Conservation (phyloP, 768 basidiomycete species). For the Lentinus tigrinus region DNA sequence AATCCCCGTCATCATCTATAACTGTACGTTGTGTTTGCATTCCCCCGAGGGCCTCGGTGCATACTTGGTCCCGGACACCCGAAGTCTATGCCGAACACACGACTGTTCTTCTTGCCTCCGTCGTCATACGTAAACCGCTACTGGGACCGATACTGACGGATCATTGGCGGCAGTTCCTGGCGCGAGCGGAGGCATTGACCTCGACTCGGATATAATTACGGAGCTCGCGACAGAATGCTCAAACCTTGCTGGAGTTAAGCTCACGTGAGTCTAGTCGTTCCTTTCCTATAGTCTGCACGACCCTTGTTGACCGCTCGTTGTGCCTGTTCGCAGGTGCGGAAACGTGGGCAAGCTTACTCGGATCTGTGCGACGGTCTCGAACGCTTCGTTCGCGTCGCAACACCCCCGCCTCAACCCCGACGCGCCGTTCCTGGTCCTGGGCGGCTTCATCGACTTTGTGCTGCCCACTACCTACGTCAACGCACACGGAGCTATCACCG, state of each 20-base stretch:
- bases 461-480: conserved; percentile 69
- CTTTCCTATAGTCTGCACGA: neutral
- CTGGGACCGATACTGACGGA: neutral
- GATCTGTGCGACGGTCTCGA: conserved; percentile 67
- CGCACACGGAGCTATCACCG: conserved; percentile 88
- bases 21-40: conserved; percentile 51
- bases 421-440: conserved; percentile 80
- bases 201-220: conserved; percentile 85
- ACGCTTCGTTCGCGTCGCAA: conserved; percentile 48
- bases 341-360: conserved; percentile 90
- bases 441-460: conserved; percentile 84
- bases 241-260: conserved; percentile 84
- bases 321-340: conserved; percentile 59
- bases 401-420: conserved; percentile 68
- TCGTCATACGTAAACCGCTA: neutral
- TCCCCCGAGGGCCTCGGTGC: neutral
- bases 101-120: neutral
- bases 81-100: neutral
- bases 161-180: conserved; percentile 65
- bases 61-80: neutral
- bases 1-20: conserved; percentile 87
- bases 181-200: conserved; percentile 85
- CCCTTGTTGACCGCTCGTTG: neutral
- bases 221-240: conserved; percentile 75
- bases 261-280: conserved; percentile 48